Conservation (phyloP, 805 yeast genomes). For the Candida maris region DNA sequence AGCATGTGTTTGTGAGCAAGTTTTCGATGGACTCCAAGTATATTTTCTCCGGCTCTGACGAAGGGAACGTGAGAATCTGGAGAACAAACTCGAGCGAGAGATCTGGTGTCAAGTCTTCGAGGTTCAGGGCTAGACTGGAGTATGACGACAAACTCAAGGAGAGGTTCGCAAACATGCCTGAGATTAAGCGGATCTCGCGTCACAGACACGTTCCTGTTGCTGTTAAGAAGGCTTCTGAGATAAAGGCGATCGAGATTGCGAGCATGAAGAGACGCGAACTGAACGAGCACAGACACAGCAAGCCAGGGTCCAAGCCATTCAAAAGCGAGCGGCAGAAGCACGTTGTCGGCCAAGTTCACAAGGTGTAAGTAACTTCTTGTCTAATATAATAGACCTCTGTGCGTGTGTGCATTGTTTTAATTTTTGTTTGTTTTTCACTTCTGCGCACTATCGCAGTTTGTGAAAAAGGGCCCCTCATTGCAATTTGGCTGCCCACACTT, state of each 20-base stretch:
- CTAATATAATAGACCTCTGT: too few relatives aligned
- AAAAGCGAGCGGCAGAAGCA: conserved; percentile 81
- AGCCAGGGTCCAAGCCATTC: conserved; percentile 54
- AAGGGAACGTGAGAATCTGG: conserved; percentile 94
- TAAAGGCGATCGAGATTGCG: conserved; percentile 69
- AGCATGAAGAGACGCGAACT: conserved; percentile 77
- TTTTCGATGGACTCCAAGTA: conserved; percentile 88
- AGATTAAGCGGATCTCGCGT: conserved; percentile 80
- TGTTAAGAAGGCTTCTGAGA: conserved; percentile 85
- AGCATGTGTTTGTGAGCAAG: conserved; percentile 78
- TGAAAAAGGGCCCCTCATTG: too few relatives aligned
- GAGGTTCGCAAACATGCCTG: conserved; percentile 94
- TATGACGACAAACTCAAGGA: conserved; percentile 90
- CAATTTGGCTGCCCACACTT: too few relatives aligned
- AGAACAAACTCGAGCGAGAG: conserved; percentile 83
- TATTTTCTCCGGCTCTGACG: conserved; percentile 89
- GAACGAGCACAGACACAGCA: conserved; percentile 77
- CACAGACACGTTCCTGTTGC: conserved; percentile 90
- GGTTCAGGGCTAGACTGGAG: conserved; percentile 78
- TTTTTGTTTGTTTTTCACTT: too few relatives aligned
- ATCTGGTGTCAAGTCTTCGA: conserved; percentile 72
- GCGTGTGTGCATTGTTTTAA: too few relatives aligned
- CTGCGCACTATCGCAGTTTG: too few relatives aligned
- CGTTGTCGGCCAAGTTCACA: conserved; percentile 74
- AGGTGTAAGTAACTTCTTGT: conserved; percentile 27